Conservation (phyloP, 441 rosid species). For the Sinapis alba region DNA sequence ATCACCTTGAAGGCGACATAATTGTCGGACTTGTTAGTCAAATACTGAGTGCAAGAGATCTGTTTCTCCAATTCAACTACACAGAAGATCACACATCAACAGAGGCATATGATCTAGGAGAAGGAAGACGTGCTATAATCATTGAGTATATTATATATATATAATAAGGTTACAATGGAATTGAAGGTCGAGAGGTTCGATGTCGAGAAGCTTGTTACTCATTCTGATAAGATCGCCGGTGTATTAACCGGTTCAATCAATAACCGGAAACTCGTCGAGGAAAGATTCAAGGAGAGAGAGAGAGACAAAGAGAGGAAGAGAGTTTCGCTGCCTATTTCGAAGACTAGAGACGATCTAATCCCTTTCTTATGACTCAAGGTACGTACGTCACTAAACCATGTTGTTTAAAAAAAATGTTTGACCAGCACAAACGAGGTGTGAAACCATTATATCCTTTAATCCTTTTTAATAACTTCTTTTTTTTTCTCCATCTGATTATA, state of each 20-base stretch:
- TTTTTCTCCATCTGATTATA: too few relatives aligned
- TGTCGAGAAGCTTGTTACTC: slow-evolving; percentile 69
- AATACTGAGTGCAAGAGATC: slow-evolving; percentile 66
- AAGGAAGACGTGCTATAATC: neutral
- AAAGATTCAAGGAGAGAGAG: neutral
- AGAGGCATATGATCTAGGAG: slow-evolving; percentile 26
- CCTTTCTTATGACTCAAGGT: neutral
- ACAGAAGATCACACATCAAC: slow-evolving; percentile 1
- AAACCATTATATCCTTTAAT: neutral
- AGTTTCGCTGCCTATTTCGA: neutral
- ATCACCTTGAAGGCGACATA: slow-evolving; percentile 84
- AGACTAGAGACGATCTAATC: slow-evolving; percentile 7
- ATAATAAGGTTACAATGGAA: slow-evolving; percentile 58
- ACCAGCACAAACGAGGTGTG: slow-evolving; percentile 5
- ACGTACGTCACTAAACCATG: too few relatives aligned
- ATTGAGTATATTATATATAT: neutral
- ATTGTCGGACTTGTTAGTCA: slow-evolving; percentile 71
- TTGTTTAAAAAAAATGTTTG: neutral
- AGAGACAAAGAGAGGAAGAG: slow-evolving; percentile 8
- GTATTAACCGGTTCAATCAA: neutral
- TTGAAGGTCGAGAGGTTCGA: slow-evolving; percentile 71
- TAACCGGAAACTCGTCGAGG: neutral
- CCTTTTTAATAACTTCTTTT: too few relatives aligned
- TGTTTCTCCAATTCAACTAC: slow-evolving; percentile 88
- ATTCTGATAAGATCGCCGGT: slow-evolving; percentile 36